A percentile compares a stretch with the other conserved stretches of the same genome.
Conservation (phyloP, 2,329 filamentous ascomycete genomes). For the Karstenula rhodostoma region DNA sequence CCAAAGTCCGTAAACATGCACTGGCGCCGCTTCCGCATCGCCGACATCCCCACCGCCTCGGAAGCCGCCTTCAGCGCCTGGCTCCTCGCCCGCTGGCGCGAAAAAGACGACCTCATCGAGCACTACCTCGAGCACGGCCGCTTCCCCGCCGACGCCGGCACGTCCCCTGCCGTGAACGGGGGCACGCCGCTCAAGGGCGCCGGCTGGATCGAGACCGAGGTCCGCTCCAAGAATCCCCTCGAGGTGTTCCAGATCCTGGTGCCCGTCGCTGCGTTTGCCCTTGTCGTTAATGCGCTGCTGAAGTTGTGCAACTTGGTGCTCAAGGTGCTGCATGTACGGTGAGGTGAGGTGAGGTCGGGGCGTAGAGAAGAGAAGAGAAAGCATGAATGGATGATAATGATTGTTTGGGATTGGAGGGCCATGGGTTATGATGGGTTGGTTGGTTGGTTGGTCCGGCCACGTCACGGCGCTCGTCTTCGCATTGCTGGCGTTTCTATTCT, state of each 20-base stretch:
- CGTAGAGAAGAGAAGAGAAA: too few species aligned
- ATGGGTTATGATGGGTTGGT: background rate
- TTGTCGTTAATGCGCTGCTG: slow-evolving; percentile 45
- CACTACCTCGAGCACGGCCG: slow-evolving; percentile 75
- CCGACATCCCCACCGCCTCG: slow-evolving; percentile 80
- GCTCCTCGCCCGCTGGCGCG: slow-evolving; percentile 84
- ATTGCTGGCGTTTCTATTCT: slow-evolving; percentile 9
- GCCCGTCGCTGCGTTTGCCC: slow-evolving; percentile 45
- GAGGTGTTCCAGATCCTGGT: slow-evolving; percentile 57
- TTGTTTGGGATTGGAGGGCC: background rate
- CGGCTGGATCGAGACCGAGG: slow-evolving; percentile 58
- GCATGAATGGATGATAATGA: background rate
- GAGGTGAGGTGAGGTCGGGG: background rate
- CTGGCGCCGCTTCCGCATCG: slow-evolving; percentile 85
- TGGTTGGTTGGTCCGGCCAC: too few species aligned
- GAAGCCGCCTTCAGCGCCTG: slow-evolving; percentile 78
- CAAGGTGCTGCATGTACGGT: slow-evolving; percentile 22
- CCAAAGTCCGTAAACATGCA: slow-evolving; percentile 97
- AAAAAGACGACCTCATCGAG: slow-evolving; percentile 89
- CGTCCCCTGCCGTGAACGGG: slow-evolving; percentile 27
- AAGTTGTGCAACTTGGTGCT: slow-evolving; percentile 37
- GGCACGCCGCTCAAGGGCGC: slow-evolving; percentile 41
- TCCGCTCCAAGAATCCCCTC: slow-evolving; percentile 47
- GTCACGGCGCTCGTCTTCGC: background rate
- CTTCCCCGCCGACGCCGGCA: slow-evolving; percentile 73